Evolutionary conservation across 1,139 yeast genomes (phyloP).

Genomic region (Wickerhamomyces sp.): DNA sequence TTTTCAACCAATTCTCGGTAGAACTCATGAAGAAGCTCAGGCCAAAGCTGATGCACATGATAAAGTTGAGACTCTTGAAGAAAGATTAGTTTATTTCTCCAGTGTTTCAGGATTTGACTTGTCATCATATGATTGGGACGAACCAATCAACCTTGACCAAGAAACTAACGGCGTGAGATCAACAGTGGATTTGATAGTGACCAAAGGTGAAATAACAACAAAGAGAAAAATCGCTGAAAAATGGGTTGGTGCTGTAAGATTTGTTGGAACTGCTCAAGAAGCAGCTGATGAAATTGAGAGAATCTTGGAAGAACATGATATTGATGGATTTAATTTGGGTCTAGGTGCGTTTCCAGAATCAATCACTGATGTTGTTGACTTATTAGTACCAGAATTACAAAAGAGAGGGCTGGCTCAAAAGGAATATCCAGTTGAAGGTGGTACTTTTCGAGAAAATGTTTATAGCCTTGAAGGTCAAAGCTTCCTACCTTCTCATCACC

Average conservation of each 20-base stretch:
- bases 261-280: slow-evolving; percentile 15
- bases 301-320: slow-evolving; percentile 32
- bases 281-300: slow-evolving; percentile 27
- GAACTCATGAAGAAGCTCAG: slow-evolving; percentile 33
- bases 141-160: not conserved
- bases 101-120: slow-evolving; percentile 31
- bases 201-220: not conserved
- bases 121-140: slow-evolving; percentile 13
- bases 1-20: slow-evolving; percentile 31
- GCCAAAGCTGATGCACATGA: slow-evolving; percentile 30
- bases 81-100: slow-evolving; percentile 36
- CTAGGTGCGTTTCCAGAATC: slow-evolving; percentile 31
- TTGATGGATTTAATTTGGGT: slow-evolving; percentile 35
- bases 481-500: slow-evolving; percentile 34
- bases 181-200: not conserved
- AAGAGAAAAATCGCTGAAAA: slow-evolving; percentile 8
- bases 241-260: slow-evolving; percentile 15
- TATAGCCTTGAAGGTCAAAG: slow-evolving; percentile 20
- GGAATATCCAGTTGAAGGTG: slow-evolving; percentile 30
- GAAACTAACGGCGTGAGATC: slow-evolving; percentile 25
- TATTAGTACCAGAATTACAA: slow-evolving; percentile 33
- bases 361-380: slow-evolving; percentile 31
- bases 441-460: slow-evolving; percentile 26
- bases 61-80: slow-evolving; percentile 28
- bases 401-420: slow-evolving; percentile 31